Conservation (phyloP, 176 grass and related monocot species). For the Musa troglodytarum region DNA sequence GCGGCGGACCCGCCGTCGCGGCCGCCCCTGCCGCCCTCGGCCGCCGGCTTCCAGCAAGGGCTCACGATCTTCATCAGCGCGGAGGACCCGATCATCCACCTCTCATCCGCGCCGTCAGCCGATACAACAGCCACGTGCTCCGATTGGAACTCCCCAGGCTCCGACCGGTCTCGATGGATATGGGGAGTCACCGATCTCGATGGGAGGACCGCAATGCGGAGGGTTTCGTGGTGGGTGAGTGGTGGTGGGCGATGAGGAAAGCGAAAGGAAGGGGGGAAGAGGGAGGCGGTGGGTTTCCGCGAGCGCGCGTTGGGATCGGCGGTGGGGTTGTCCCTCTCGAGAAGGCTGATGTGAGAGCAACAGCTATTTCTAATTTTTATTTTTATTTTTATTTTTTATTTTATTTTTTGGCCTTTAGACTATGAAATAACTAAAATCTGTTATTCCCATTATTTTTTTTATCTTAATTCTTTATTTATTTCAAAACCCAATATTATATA, state of each 20-base stretch:
- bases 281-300: neutral
- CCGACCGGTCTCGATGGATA: neutral
- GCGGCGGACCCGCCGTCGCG: conserved; percentile 11
- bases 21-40: conserved; percentile 6
- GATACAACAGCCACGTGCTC: neutral
- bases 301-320: conserved; percentile 15
- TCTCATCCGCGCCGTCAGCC: neutral
- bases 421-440: no score
- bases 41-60: conserved; percentile 40
- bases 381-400: neutral
- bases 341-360: neutral
- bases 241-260: conserved; percentile 2
- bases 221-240: neutral
- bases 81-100: conserved; percentile 7
- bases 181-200: neutral
- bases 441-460: no score
- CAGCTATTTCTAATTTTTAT: neutral
- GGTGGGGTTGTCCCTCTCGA: conserved; percentile 11
- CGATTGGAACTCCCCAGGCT: neutral
- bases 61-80: conserved; percentile 39
- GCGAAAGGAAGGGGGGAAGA: neutral
- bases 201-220: neutral
- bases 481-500: no score
- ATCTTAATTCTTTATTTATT: no score
- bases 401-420: neutral